Evolutionary conservation across 73 alveolate genomes (phyloP).

Genomic region (Symbiodinium pilosum): DNA sequence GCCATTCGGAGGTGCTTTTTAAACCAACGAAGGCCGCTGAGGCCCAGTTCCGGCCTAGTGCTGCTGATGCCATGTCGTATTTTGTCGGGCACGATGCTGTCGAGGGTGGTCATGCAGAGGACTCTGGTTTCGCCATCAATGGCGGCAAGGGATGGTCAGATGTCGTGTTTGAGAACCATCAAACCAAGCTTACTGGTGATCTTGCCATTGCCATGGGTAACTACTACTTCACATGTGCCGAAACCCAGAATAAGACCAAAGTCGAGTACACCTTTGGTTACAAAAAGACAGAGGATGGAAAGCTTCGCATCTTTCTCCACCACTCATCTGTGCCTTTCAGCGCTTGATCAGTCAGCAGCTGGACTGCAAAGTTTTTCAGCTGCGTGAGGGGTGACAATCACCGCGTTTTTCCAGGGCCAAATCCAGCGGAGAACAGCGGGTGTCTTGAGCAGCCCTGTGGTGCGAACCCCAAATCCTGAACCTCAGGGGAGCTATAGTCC

Average conservation of each 20-base stretch:
- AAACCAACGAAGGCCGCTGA: constrained; percentile 1
- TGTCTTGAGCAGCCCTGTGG: too few relatives aligned
- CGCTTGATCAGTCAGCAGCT: too few relatives aligned
- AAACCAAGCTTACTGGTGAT: not conserved
- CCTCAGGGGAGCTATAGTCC: too few relatives aligned
- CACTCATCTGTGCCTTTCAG: constrained; percentile 42
- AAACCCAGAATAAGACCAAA: not conserved
- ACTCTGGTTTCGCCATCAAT: constrained; percentile 31
- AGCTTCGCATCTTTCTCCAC: constrained; percentile 52
- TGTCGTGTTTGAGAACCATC: constrained; percentile 17
- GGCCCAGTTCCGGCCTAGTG: not conserved
- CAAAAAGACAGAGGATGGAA: constrained; percentile 27
- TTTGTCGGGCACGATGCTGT: constrained; percentile 17
- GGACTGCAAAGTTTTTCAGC: too few relatives aligned
- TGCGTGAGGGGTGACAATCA: too few relatives aligned
- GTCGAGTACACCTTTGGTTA: constrained; percentile 41
- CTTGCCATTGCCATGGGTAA: constrained; percentile 50
- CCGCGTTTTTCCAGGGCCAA: too few relatives aligned
- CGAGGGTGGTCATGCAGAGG: not conserved
- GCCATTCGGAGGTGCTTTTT: constrained; percentile 17
- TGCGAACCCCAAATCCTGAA: too few relatives aligned
- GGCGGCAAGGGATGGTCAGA: constrained; percentile 49
- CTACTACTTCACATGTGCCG: constrained; percentile 34
- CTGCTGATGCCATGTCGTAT: constrained; percentile 16
- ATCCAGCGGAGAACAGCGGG: too few relatives aligned